Base-by-base conservation (phyloP, 2,329 filamentous ascomycete species). In the Pseudogymnoascus destructans region DNA sequence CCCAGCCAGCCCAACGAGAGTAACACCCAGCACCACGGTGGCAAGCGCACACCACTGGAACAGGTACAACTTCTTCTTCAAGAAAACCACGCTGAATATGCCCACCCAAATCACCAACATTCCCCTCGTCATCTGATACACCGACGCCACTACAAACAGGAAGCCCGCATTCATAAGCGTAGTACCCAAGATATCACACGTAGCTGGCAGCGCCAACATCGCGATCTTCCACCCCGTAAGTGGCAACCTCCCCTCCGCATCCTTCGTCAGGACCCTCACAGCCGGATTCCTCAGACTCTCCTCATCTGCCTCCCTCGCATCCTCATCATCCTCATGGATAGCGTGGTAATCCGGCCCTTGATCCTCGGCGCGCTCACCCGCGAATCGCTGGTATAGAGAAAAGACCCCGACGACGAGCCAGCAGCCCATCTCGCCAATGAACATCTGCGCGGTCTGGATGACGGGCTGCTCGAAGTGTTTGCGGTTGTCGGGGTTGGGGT, bases 81-180 rank as follows among this genome's bases (percentile, higher is more conserved):
- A 76, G 71, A 98, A 97, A 10, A 95, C 67, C 25, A 98, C 91
- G 67, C 90, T 95, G 74, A 98, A 96, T 0, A 97, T 75, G 0
- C 93, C 93, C 17, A 98, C 93, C 66, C 98, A 98, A 5, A 98
- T 78, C 2, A 98, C 92, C 40, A 98, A 78, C 0, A 93, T 93
- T 7, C 93, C 93, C 60, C 93, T 79, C 1, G 92, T 97, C 93
- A 98, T 98, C 74, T 98, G 93, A 73, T 96, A 98, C 68, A 98
- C 96, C 61, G 89, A 95, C 1, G 93, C 89, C 10, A 89, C 93
- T 21, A 97, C 91, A 69, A 97, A 91, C 55, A 97, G 78, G 64
- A 98, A 77, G 3, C 93, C 93, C 3, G 89, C 87, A 68, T 98
- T 98, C 91, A 98, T 97, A 58, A 97, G 79, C 3, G 93, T 98